phyloP scores from a whole-genome alignment of 1,284 basidiomycete genomes.

The Stygiomarasmius scandens region DNA sequence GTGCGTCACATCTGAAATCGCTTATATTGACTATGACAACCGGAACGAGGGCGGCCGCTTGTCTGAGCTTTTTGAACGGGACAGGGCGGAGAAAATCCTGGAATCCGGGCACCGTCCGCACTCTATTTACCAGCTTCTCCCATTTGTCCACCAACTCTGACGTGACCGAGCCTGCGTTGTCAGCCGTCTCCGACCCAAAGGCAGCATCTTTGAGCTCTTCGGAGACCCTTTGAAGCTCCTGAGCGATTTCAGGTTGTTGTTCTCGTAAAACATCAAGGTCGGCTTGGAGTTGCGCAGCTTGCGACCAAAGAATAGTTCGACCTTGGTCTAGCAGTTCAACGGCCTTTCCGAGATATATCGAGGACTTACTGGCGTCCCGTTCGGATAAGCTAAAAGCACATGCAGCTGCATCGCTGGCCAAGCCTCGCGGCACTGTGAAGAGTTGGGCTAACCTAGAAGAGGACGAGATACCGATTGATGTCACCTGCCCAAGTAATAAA shows the following conservation, averaged over 20 bases:
- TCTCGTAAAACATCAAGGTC: conserved; percentile 23
- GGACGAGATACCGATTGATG: too few relatives aligned
- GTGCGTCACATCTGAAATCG: conserved; percentile 7
- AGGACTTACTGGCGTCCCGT: background rate
- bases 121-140: background rate
- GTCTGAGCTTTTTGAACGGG: conserved; percentile 2
- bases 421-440: too few relatives aligned
- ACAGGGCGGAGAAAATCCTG: conserved; percentile 1
- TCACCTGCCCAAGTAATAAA: too few relatives aligned
- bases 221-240: background rate
- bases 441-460: too few relatives aligned
- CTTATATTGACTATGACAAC: conserved; percentile 9
- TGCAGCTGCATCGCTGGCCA: too few relatives aligned
- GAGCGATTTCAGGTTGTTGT: background rate
- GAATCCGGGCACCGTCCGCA: conserved; percentile 1
- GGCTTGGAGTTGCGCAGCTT: conserved; percentile 22
- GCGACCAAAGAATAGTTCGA: conserved; percentile 32
- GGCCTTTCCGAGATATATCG: conserved; percentile 29
- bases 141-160: background rate
- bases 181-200: background rate
- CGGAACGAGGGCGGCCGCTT: conserved; percentile 7
- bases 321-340: conserved; percentile 38
- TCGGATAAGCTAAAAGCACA: background rate
- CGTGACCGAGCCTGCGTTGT: background rate
- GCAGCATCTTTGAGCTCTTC: background rate